Conservation (phyloP, 352 stramenopile genomes). For the Phytophthora hibernalis region DNA sequence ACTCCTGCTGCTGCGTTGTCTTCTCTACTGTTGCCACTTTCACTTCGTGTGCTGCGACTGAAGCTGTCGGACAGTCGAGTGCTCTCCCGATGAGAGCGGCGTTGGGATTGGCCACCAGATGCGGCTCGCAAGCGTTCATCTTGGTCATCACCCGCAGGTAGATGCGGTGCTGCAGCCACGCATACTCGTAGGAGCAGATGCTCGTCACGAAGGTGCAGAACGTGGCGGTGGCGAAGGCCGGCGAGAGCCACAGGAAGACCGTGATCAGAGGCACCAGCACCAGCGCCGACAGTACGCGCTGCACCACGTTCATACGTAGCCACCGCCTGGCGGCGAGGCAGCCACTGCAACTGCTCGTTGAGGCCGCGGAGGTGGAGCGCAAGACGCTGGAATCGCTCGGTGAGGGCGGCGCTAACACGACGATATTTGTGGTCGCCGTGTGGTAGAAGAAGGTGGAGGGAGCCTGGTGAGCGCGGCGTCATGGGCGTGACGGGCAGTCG, state of each 20-base stretch:
- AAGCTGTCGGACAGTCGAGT: constrained; percentile 33
- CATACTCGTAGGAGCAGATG: constrained; percentile 77
- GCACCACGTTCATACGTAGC: constrained; percentile 56
- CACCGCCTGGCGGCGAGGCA: constrained; percentile 11
- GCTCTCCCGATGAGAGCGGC: constrained; percentile 21
- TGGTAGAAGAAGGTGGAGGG: constrained; percentile 43
- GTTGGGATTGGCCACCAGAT: constrained; percentile 12
- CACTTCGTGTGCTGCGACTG: constrained; percentile 43
- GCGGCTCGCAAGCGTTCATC: constrained; percentile 34
- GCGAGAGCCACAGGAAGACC: constrained; percentile 69
- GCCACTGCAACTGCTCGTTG: neutral
- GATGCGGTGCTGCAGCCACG: constrained; percentile 76
- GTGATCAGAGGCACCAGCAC: constrained; percentile 73
- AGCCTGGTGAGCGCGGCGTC: constrained; percentile 37
- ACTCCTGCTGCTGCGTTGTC: neutral
- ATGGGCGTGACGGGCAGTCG: constrained; percentile 17
- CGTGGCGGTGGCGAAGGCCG: constrained; percentile 68
- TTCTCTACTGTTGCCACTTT: constrained; percentile 31
- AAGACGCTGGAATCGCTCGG: constrained; percentile 17
- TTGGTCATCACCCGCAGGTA: constrained; percentile 56
- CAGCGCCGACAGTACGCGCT: constrained; percentile 65
- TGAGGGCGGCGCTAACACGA: constrained; percentile 28
- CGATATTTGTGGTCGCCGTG: constrained; percentile 29
- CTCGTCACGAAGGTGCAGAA: constrained; percentile 69
- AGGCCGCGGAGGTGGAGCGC: neutral